These are phyloP conservation scores for Cunninghamia lanceolata DNA, from an alignment of 75 land plant species.

Conservation along the genomic window DNA sequence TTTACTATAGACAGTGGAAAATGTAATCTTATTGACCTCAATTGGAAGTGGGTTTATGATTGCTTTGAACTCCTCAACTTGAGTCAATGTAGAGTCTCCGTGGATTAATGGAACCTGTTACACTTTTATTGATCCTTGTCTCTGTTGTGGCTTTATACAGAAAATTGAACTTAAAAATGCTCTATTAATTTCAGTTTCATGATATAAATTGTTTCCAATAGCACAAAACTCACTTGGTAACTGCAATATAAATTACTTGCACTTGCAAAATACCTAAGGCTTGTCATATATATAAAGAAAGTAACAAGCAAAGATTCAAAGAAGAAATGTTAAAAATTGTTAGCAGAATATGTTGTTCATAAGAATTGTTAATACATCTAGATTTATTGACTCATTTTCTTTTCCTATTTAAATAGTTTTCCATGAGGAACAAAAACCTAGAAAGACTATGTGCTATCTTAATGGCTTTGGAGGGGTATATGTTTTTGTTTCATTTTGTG, in stretches of 20 bases:
- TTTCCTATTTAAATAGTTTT: too few relatives aligned
- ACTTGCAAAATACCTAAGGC: neutral
- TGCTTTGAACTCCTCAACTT: slow-evolving; percentile 68
- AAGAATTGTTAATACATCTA: too few relatives aligned
- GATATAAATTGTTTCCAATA: too few relatives aligned
- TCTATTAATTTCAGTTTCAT: too few relatives aligned
- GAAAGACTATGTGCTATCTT: too few relatives aligned
- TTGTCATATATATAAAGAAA: neutral
- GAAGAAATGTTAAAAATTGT: neutral
- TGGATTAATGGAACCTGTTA: neutral
- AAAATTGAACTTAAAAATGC: slow-evolving; percentile 7
- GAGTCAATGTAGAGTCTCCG: slow-evolving; percentile 63
- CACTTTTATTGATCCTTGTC: neutral
- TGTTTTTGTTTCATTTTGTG: too few relatives aligned
- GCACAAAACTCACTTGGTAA: too few relatives aligned
- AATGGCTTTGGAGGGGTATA: too few relatives aligned
- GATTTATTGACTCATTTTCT: too few relatives aligned
- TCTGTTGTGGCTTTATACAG: slow-evolving; percentile 42
- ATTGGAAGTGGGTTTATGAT: slow-evolving; percentile 49
- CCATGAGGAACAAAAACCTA: too few relatives aligned
- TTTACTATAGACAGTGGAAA: slow-evolving; percentile 56
- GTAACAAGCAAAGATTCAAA: neutral
- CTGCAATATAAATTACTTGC: too few relatives aligned
- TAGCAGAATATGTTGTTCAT: too few relatives aligned
- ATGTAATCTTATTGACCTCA: slow-evolving; percentile 51